These are phyloP conservation scores for Aphanomyces astaci DNA, from an alignment of 352 stramenopile species.

Conservation along the genomic window DNA sequence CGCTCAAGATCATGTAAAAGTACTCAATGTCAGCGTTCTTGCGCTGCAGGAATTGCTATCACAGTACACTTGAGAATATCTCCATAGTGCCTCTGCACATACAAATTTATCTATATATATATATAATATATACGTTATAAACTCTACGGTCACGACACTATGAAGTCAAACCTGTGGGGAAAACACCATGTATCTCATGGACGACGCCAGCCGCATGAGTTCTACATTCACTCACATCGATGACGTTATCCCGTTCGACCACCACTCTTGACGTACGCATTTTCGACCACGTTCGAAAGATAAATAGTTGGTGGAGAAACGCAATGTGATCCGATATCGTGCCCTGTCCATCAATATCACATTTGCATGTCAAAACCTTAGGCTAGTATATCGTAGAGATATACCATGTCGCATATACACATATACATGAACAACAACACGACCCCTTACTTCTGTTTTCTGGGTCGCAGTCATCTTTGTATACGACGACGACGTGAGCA, in stretches of 20 bases:
- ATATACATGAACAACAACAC: background rate
- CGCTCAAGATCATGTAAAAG: conserved; percentile 67
- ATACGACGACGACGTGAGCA: conserved; percentile 73
- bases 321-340: conserved; percentile 79
- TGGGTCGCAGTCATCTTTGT: conserved; percentile 73
- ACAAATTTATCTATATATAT: too few relatives aligned
- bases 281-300: conserved; percentile 76
- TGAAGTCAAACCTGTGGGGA: conserved; percentile 17
- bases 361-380: too few relatives aligned
- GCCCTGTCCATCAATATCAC: conserved; percentile 35
- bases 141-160: too few relatives aligned
- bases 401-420: background rate
- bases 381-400: too few relatives aligned
- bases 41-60: conserved; percentile 68
- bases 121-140: too few relatives aligned
- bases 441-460: conserved; percentile 45
- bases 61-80: too few relatives aligned
- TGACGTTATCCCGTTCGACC: too few relatives aligned
- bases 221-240: conserved; percentile 31
- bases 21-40: conserved; percentile 69
- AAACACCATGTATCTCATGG: conserved; percentile 25
- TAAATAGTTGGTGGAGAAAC: conserved; percentile 68
- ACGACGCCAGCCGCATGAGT: conserved; percentile 78
- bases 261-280: conserved; percentile 82
- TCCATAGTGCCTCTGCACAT: too few relatives aligned